phyloP scores from a whole-genome alignment of 192 early-diverging fungal species.

The Glomus cerebriforme region DNA sequence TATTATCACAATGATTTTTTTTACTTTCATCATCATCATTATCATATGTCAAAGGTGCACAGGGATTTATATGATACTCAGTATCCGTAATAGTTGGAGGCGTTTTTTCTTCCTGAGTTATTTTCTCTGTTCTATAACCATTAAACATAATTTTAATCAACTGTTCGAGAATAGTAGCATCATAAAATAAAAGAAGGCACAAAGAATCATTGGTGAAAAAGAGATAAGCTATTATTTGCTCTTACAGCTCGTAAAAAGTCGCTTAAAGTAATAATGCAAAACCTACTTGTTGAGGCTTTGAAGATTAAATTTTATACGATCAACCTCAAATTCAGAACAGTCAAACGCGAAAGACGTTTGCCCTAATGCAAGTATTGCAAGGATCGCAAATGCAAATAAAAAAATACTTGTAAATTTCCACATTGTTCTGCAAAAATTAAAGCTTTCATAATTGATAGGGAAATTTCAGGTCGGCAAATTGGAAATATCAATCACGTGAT shows the following conservation, averaged over 20 bases:
- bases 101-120: background rate
- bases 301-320: background rate
- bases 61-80: background rate
- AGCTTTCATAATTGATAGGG: too few relatives aligned
- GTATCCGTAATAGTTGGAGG: background rate
- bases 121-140: background rate
- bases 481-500: too few relatives aligned
- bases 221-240: background rate
- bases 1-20: background rate
- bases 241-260: background rate
- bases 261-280: background rate
- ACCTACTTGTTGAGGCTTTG: background rate
- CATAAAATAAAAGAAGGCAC: background rate
- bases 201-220: background rate
- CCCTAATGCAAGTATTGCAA: background rate
- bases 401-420: background rate
- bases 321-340: background rate
- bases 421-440: too few relatives aligned
- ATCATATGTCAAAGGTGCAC: background rate
- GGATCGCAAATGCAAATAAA: too few relatives aligned
- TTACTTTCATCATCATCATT: background rate
- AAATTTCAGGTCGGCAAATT: too few relatives aligned
- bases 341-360: conserved; percentile 37
- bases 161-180: too few relatives aligned
- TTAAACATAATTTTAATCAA: background rate